Evolutionary conservation across 192 early-diverging fungal genomes (phyloP), one percentile per base, ranked within the genome.

Genomic region (Jimgerdemannia lactiflua): DNA sequence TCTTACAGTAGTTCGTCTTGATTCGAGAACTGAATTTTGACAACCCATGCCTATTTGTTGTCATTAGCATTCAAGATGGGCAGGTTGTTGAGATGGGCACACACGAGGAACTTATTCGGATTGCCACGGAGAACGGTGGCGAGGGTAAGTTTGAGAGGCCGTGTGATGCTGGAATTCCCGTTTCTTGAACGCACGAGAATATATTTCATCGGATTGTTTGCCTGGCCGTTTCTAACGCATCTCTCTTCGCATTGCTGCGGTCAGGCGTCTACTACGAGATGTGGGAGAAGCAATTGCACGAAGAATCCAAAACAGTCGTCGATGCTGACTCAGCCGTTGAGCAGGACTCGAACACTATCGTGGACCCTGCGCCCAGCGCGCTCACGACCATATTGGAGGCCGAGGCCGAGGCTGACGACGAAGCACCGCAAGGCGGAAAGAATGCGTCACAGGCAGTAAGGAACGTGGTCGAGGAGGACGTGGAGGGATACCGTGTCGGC

Each of bases 261-360:
- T 59, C 59, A 85, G 93, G 92, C 4, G 87, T 93, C 3, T 97
- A 98, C 76, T 94, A 89, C 74, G 88, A 92, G 71, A 95, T 97
- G 94, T 97, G 96, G 97, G 91, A 92, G 76, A 92, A 94, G 76
- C 96, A 98, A 89, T 84, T 93, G 49, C 80, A 84, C 4, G 93
- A 95, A 71, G 88, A 91, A 9, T 74, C 70, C 19, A 75, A 79
- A 29, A 71, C 68, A 6, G 29, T 43, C 10, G 67, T 43, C 43
- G 70, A 71, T 39, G 70, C 63, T 14, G 29, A 29, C 14, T 14
- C 49, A 59, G 49, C 49, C 49, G 0, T 59, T 29, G 29, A 29
- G 29, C 29, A 29, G 29, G 29, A 29, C 29, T 6, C 49, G 49
- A 14, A 59, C 49, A 6, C 49, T 59, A 14, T 59, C 49, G 14